Conservation (phyloP, 495 filamentous ascomycete genomes). For the Tetracladium marchalianum region DNA sequence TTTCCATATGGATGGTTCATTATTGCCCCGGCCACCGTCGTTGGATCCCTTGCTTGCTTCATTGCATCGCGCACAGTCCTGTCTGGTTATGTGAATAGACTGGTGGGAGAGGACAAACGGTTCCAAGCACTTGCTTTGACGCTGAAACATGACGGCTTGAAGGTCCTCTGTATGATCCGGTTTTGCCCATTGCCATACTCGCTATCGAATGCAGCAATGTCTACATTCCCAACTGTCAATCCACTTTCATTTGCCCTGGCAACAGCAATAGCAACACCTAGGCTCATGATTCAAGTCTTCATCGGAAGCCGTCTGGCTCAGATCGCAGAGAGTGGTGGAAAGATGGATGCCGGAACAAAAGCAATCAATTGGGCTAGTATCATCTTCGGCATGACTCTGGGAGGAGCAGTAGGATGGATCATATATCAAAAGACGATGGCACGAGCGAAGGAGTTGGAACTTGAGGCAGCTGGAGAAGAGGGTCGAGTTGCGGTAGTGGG, state of each 20-base stretch:
- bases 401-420: slow-evolving; percentile 66
- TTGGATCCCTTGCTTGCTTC: slow-evolving; percentile 70
- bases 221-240: slow-evolving; percentile 81
- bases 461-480: slow-evolving; percentile 6
- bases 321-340: slow-evolving; percentile 53
- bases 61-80: slow-evolving; percentile 69
- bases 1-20: slow-evolving; percentile 88
- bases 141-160: slow-evolving; percentile 73
- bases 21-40: slow-evolving; percentile 64
- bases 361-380: slow-evolving; percentile 78
- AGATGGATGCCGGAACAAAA: slow-evolving; percentile 56
- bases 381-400: slow-evolving; percentile 53
- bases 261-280: slow-evolving; percentile 68
- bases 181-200: slow-evolving; percentile 93
- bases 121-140: slow-evolving; percentile 52
- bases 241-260: slow-evolving; percentile 68
- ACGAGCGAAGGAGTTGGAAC: slow-evolving; percentile 71
- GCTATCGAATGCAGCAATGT: slow-evolving; percentile 85
- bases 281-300: slow-evolving; percentile 86
- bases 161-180: slow-evolving; percentile 84
- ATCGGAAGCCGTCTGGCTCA: slow-evolving; percentile 66
- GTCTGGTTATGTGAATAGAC: slow-evolving; percentile 61
- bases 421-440: slow-evolving; percentile 84
- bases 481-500: slow-evolving; percentile 8
- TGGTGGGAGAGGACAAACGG: slow-evolving; percentile 74